Base-by-base conservation (phyloP, 345 rosid species). In the Boechera retrofracta region DNA sequence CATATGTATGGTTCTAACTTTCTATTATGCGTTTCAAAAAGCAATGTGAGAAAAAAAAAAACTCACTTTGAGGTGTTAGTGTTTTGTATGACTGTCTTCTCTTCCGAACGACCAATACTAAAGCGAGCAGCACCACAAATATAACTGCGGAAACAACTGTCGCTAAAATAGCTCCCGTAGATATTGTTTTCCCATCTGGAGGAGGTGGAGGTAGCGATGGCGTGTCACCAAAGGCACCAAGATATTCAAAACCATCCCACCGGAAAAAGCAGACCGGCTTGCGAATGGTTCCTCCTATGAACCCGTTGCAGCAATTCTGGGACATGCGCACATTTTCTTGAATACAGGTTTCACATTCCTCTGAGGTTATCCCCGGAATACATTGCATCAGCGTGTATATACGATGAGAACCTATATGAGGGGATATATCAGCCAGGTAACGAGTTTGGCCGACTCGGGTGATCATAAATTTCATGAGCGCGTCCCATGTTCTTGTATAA, bases 211-310 rank as follows among this genome's bases (percentile, higher is more conserved):
- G 16, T 52, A 32, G 71, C 5, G 55, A 53, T 5, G 42, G 7
- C 3, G 35, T 75, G 68, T 39, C 29, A 38, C 32, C 67, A 59
- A 75, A 75, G 62, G 74, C 79, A 67, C 53, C 68, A 36, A 31
- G 45, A 51, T 47, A 75, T 0, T 9, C 13, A 67, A 18, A 75
- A 67, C 35, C 45, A 12, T 75, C 79, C 79, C 79, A 75, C 58
- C 52, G 44, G 12, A 75, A 67, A 59, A 59, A 75, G 54, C 79
- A 75, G 10, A 67, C 54, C 4, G 79, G 74, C 54, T 68, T 75
- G 10, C 36, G 28, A 28, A 67, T 35, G 0, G 5, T 6, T 59
- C 79, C 68, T 26, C 68, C 59, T 13, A 51, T 10, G 13, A 5
- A 55, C 18, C 67, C 73, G n/a, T 9, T 10, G 16, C 73, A 75